phyloP scores from a whole-genome alignment of 176 grass and related monocot species.

The Pharus latifolius region DNA sequence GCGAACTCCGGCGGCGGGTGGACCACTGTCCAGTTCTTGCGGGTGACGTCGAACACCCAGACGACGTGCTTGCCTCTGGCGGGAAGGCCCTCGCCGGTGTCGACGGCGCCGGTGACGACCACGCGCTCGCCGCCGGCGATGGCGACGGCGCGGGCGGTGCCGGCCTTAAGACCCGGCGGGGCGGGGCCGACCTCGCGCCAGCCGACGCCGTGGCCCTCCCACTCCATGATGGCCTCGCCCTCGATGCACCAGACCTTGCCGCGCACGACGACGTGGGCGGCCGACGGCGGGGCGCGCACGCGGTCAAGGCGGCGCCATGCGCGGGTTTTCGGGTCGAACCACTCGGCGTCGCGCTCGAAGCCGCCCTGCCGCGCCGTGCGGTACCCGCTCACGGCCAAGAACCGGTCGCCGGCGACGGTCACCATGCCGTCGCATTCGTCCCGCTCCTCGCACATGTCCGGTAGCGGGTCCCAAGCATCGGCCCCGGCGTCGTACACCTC shows the following conservation, averaged over 20 bases:
- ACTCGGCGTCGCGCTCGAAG: slow-evolving; percentile 63
- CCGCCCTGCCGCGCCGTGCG: slow-evolving; percentile 73
- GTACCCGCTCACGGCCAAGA: slow-evolving; percentile 67
- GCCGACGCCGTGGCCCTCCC: background rate
- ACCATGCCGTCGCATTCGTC: slow-evolving; percentile 82
- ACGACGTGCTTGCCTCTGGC: slow-evolving; percentile 21
- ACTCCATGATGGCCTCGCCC: slow-evolving; percentile 34
- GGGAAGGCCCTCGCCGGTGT: background rate
- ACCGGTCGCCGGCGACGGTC: slow-evolving; percentile 39
- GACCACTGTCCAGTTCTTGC: slow-evolving; percentile 38
- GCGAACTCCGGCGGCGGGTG: slow-evolving; percentile 24
- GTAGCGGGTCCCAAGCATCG: slow-evolving; percentile 58
- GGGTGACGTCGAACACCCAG: slow-evolving; percentile 47
- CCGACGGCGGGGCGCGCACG: slow-evolving; percentile 26
- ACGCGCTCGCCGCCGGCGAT: slow-evolving; percentile 28
- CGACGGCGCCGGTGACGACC: slow-evolving; percentile 39
- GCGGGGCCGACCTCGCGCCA: slow-evolving; percentile 46
- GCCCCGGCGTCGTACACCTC: slow-evolving; percentile 51
- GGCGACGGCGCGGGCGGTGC: slow-evolving; percentile 36
- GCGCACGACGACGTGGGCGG: slow-evolving; percentile 23
- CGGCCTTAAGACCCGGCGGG: slow-evolving; percentile 42
- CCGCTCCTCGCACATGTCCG: slow-evolving; percentile 75
- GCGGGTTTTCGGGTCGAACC: slow-evolving; percentile 44
- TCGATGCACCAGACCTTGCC: slow-evolving; percentile 54
- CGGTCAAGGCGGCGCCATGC: slow-evolving; percentile 41